Evolutionary conservation across 805 yeast species (phyloP), one percentile per base, ranked within the genome.

Genomic region (Metahyphopichia silvanorum): DNA sequence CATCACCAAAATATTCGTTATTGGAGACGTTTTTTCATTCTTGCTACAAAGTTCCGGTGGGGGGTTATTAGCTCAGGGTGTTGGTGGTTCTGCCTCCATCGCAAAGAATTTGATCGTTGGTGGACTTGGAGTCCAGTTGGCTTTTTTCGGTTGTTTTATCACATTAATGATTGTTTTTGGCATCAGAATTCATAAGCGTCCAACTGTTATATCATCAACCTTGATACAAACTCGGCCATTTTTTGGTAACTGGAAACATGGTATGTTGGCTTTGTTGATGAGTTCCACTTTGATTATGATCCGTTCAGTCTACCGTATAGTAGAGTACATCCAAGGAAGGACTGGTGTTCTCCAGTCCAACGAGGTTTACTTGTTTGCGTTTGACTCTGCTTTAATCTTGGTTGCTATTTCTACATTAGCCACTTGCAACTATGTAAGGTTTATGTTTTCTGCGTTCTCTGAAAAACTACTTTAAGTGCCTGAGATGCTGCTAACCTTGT

Each of bases 31-130:
- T 9, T 9, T 48, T 5, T 47, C 58, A 24, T 51, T 57, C 28
- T 32, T 53, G 4, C 20, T 57, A 24, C 65, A 58, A 42, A 51
- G 48, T 10, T 38, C 42, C 16, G 66, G 66, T 18, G 65, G 58
- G 26, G 64, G 63, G 2, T 16, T 57, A 25, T 60, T 47, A 50
- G 41, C 53, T 5, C 18, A 32, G 3, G n/a, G n/a, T n/a, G n/a
- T n/a, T n/a, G n/a, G n/a, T n/a, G 27, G 26, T 12, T 21, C 25
- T n/a, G 17, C 21, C 2, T 24, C 32, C 1, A 15, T 39, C 25
- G 66, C 63, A 16, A 28, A 38, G 14, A 25, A 39, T 6, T 22
- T 61, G 8, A 43, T 52, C 16, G 37, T 53, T 11, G 57, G 39
- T 11, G 66, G 66, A 16, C 34, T 62, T 16, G 40, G 45, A 31